These are phyloP conservation scores for Helenozyma rhizophorensis DNA, from an alignment of 805 yeast species.

Conservation along the genomic window DNA sequence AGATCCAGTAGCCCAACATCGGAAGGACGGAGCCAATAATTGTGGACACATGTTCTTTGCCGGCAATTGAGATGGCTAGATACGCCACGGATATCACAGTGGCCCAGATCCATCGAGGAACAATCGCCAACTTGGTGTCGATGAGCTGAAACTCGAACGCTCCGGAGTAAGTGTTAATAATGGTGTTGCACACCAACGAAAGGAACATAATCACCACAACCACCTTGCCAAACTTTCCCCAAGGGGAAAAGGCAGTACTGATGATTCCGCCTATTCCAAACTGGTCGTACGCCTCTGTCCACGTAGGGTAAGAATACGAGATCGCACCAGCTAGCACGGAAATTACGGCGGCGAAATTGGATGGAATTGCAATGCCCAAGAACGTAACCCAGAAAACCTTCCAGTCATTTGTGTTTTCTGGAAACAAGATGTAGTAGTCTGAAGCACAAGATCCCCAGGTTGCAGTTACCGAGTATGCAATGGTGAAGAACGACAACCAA, in stretches of 20 bases:
- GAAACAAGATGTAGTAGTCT: slow-evolving; percentile 31
- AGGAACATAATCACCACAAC: slow-evolving; percentile 27
- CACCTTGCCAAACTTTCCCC: slow-evolving; percentile 35
- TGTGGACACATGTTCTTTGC: slow-evolving; percentile 9
- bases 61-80: slow-evolving; percentile 11
- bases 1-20: slow-evolving; percentile 16
- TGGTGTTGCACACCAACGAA: slow-evolving; percentile 32
- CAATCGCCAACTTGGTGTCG: slow-evolving; percentile 17
- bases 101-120: slow-evolving; percentile 15
- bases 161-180: slow-evolving; percentile 33
- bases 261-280: slow-evolving; percentile 33
- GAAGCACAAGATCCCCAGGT: slow-evolving; percentile 35
- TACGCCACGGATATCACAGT: slow-evolving; percentile 6
- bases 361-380: slow-evolving; percentile 24
- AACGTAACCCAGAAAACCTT: slow-evolving; percentile 27
- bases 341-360: slow-evolving; percentile 30
- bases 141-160: slow-evolving; percentile 33
- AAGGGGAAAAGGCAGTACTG: slow-evolving; percentile 27
- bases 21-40: slow-evolving; percentile 13
- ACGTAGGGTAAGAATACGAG: slow-evolving; percentile 29
- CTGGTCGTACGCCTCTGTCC: slow-evolving; percentile 25
- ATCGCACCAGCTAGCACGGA: slow-evolving; percentile 29
- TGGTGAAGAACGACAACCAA: slow-evolving; percentile 32
- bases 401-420: slow-evolving; percentile 22
- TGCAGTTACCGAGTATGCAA: slow-evolving; percentile 33